Evolutionary conservation across 768 basidiomycete species (phyloP).

Genomic region (Pulveroboletus frians): DNA sequence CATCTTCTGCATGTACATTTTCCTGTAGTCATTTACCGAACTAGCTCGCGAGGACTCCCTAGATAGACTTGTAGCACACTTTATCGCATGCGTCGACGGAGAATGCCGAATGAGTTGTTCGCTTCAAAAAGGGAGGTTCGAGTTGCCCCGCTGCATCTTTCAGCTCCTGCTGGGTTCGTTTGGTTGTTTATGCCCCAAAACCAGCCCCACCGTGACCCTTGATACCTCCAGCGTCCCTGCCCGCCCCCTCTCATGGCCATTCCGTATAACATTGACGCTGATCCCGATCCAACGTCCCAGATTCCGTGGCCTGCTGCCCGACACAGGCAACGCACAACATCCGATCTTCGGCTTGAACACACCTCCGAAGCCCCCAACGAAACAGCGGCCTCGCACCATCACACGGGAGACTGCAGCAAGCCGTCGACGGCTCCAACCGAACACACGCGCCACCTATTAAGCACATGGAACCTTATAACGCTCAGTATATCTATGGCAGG

Average conservation of each 20-base stretch:
- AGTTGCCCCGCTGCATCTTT: too few relatives aligned
- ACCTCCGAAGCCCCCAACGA: constrained; percentile 17
- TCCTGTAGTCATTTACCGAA: constrained; percentile 6
- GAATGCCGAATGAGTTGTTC: constrained; percentile 20
- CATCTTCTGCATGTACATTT: constrained; percentile 3
- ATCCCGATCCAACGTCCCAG: constrained; percentile 76
- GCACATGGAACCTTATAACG: constrained; percentile 71
- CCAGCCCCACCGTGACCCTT: background rate
- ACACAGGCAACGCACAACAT: constrained; percentile 29
- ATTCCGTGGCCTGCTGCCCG: constrained; percentile 65
- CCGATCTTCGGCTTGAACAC: constrained; percentile 21
- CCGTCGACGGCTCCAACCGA: constrained; percentile 13
- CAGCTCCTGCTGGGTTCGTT: background rate
- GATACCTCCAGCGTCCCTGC: background rate
- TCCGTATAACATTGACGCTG: constrained; percentile 44
- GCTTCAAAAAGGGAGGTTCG: constrained; percentile 14
- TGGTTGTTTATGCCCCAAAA: constrained; percentile 12
- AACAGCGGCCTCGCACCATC: constrained; percentile 25
- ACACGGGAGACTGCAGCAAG: constrained; percentile 31
- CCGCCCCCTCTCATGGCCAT: constrained; percentile 48
- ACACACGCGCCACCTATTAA: constrained; percentile 25
- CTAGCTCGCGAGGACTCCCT: constrained; percentile 19
- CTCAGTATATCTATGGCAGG: constrained; percentile 92
- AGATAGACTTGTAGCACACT: background rate
- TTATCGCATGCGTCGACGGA: constrained; percentile 12